Conservation (phyloP, 768 basidiomycete species). For the Termitomyces sp. region DNA sequence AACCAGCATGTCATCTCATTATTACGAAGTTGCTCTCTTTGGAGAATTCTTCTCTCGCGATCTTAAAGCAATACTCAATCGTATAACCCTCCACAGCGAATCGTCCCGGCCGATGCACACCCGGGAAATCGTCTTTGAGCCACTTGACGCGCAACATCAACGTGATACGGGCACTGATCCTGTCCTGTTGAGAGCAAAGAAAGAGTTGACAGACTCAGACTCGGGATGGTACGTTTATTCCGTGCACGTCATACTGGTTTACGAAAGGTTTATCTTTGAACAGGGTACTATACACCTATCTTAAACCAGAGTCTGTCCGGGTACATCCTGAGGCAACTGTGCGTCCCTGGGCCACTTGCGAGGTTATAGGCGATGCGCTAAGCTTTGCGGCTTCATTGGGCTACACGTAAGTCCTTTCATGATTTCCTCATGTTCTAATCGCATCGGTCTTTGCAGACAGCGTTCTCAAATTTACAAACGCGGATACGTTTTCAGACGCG, state of each 20-base stretch:
- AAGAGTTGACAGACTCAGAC: slow-evolving; percentile 59
- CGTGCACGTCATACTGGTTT: not conserved
- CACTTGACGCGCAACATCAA: slow-evolving; percentile 59
- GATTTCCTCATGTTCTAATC: not conserved
- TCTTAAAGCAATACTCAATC: slow-evolving; percentile 70
- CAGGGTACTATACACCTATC: slow-evolving; percentile 74
- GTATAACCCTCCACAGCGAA: slow-evolving; percentile 78
- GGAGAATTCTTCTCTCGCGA: slow-evolving; percentile 79
- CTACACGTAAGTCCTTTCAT: slow-evolving; percentile 46
- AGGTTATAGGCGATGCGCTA: slow-evolving; percentile 74
- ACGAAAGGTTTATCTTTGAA: not conserved
- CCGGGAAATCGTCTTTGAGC: slow-evolving; percentile 79
- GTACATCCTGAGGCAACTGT: slow-evolving; percentile 85
- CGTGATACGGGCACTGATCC: slow-evolving; percentile 61
- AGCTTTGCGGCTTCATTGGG: slow-evolving; percentile 79
- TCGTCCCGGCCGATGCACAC: slow-evolving; percentile 69
- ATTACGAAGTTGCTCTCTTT: slow-evolving; percentile 78
- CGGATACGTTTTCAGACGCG: slow-evolving; percentile 72
- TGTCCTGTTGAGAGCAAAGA: slow-evolving; percentile 64
- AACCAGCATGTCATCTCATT: slow-evolving; percentile 45
- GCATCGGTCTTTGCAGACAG: slow-evolving; percentile 29
- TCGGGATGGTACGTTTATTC: slow-evolving; percentile 52
- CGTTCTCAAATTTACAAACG: slow-evolving; percentile 78
- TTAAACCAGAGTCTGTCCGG: slow-evolving; percentile 80
- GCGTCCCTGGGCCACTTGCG: slow-evolving; percentile 75